Percentiles rank a stretch among this genome's conserved stretches.
Evolutionary conservation across 345 rosid species (phyloP).

Genomic region (Lumnitzera littorea): DNA sequence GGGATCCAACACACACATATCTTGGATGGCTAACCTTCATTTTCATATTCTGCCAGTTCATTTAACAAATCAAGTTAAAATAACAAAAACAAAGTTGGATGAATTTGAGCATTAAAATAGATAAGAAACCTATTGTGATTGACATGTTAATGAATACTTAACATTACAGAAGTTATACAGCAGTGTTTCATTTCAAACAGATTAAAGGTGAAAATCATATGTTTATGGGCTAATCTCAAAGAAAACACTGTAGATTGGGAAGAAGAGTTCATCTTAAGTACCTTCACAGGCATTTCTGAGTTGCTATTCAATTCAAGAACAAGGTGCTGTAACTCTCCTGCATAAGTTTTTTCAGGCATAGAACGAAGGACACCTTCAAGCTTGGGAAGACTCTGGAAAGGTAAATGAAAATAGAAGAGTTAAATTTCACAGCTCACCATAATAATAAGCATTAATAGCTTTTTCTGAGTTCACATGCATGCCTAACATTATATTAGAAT

Average conservation of each 20-base stretch:
- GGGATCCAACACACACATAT: constrained; percentile 50
- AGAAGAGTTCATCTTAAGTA: constrained; percentile 12
- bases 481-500: no score
- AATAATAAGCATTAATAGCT: no score
- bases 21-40: constrained; percentile 89
- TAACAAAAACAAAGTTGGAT: background rate
- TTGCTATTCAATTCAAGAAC: constrained; percentile 68
- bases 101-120: background rate
- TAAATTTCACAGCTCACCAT: no score
- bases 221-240: no score
- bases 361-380: constrained; percentile 63
- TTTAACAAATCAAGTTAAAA: constrained; percentile 1
- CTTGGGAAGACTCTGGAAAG: constrained; percentile 68
- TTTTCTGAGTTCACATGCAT: no score
- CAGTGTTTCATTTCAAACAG: background rate
- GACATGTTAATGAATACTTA: background rate
- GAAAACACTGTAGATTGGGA: background rate
- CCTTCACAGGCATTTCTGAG: constrained; percentile 73
- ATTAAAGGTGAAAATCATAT: background rate
- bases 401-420: constrained; percentile 3
- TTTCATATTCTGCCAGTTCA: constrained; percentile 70
- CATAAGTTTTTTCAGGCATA: constrained; percentile 61
- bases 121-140: background rate
- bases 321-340: constrained; percentile 67
- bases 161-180: no score